Conservation (phyloP, 2,329 filamentous ascomycete species). For the Cylindrodendrum hubeiense region DNA sequence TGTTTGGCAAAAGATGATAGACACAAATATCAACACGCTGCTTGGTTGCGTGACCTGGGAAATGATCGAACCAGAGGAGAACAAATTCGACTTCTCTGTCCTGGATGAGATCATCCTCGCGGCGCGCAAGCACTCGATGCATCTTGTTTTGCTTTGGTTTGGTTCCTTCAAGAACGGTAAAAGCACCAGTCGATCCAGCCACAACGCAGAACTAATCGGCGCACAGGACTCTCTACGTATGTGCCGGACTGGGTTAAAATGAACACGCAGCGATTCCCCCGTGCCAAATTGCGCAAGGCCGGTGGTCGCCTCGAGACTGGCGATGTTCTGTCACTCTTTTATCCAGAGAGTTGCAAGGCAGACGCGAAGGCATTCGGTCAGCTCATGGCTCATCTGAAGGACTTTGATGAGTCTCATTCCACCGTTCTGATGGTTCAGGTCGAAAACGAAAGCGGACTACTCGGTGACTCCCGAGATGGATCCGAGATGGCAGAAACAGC, state of each 20-base stretch:
- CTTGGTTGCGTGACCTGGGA: constrained; percentile 52
- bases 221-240: constrained; percentile 43
- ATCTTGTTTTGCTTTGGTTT: constrained; percentile 48
- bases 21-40: constrained; percentile 49
- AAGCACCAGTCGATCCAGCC: constrained; percentile 2
- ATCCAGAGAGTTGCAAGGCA: constrained; percentile 6
- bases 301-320: constrained; percentile 39
- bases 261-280: constrained; percentile 42
- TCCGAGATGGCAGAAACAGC: constrained; percentile 50
- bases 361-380: constrained; percentile 42
- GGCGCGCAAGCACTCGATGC: constrained; percentile 42
- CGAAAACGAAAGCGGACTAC: constrained; percentile 62
- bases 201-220: not conserved
- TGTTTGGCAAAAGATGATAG: constrained; percentile 45
- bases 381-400: constrained; percentile 49
- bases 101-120: constrained; percentile 48
- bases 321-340: constrained; percentile 46
- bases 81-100: constrained; percentile 47
- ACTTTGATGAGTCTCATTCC: constrained; percentile 52
- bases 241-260: constrained; percentile 44
- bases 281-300: constrained; percentile 44
- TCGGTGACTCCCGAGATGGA: constrained; percentile 61
- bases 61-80: constrained; percentile 49
- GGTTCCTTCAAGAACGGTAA: constrained; percentile 47
- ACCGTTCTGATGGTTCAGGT: constrained; percentile 67